Evolutionary conservation across 2,329 filamentous ascomycete species (phyloP).

Genomic region (Colletotrichum sp.): DNA sequence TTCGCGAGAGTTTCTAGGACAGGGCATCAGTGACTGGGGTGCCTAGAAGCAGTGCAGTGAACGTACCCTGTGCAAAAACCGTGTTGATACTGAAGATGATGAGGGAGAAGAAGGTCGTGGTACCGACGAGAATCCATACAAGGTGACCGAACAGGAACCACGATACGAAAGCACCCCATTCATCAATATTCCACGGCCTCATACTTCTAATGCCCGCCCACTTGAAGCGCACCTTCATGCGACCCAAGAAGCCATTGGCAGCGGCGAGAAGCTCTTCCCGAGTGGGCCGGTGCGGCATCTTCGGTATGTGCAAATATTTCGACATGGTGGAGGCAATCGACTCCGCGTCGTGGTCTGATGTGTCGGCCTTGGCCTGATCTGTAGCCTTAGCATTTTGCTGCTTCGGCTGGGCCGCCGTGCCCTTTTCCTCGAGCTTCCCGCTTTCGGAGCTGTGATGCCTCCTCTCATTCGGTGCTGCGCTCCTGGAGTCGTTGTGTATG

Average conservation of each 20-base stretch:
- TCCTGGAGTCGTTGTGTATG: constrained; percentile 31
- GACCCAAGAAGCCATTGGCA: constrained; percentile 90
- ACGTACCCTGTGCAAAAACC: constrained; percentile 86
- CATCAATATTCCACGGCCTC: constrained; percentile 92
- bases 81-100: constrained; percentile 93
- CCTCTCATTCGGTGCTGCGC: constrained; percentile 26
- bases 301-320: constrained; percentile 65
- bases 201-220: constrained; percentile 96
- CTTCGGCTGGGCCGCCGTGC: neutral
- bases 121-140: constrained; percentile 94
- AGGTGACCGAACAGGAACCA: constrained; percentile 95
- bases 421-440: constrained; percentile 23
- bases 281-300: constrained; percentile 84
- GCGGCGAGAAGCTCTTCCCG: constrained; percentile 93
- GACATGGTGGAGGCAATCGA: constrained; percentile 58
- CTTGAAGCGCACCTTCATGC: constrained; percentile 91
- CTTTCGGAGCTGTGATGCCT: constrained; percentile 35
- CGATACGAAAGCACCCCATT: constrained; percentile 92
- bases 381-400: constrained; percentile 7
- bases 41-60: neutral
- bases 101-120: constrained; percentile 95
- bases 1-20: constrained; percentile 82
- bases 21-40: constrained; percentile 17
- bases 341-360: constrained; percentile 35
- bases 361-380: constrained; percentile 23